Evolutionary conservation across 2,329 filamentous ascomycete genomes (phyloP).

Genomic region (Aspergillus pseudotamarii): DNA sequence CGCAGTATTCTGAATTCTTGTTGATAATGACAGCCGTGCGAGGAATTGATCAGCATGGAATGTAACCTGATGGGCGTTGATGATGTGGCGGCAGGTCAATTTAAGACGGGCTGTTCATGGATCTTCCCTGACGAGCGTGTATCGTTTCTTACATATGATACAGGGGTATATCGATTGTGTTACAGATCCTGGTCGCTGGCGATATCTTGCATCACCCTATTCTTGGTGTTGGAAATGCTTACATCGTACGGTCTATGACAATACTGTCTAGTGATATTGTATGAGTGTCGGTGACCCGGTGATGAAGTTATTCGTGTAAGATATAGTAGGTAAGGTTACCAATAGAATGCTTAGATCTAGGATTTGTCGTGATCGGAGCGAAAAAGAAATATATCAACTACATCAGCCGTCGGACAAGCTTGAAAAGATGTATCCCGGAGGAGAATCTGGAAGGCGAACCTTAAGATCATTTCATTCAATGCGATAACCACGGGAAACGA

Average conservation of each 20-base stretch:
- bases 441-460: background rate
- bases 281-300: too few species aligned
- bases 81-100: background rate
- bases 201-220: background rate
- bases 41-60: background rate
- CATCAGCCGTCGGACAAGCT: background rate
- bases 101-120: background rate
- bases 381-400: too few species aligned
- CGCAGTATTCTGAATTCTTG: background rate
- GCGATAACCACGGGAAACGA: background rate
- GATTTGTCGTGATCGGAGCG: too few species aligned
- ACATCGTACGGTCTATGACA: too few species aligned
- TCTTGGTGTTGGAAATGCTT: background rate
- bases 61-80: background rate
- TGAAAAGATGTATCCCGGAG: background rate
- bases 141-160: background rate
- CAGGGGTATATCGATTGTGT: background rate
- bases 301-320: too few species aligned
- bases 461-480: background rate
- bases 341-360: too few species aligned
- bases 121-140: background rate
- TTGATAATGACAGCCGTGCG: background rate
- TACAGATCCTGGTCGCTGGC: background rate
- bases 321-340: too few species aligned
- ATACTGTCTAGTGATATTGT: too few species aligned